A percentile compares a stretch with the other conserved stretches of the same genome.
phyloP scores from a whole-genome alignment of 73 alveolate genomes.

The Tetrahymena borealis region DNA sequence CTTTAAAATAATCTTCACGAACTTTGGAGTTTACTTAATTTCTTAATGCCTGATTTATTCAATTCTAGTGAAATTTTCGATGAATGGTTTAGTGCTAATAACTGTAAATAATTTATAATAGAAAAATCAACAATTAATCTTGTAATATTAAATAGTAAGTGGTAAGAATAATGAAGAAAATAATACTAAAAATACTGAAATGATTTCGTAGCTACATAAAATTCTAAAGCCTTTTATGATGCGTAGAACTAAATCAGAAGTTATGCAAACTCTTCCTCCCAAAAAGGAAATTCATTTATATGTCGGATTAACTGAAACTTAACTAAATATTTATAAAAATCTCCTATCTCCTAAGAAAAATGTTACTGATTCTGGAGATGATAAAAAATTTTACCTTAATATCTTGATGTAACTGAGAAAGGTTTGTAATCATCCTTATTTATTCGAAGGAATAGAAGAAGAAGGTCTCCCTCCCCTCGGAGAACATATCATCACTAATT shows the following conservation, averaged over 20 bases:
- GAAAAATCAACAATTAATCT: background rate
- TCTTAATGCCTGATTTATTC: constrained; percentile 94
- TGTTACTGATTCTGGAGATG: constrained; percentile 58
- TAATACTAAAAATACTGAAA: constrained; percentile 85
- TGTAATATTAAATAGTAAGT: constrained; percentile 32
- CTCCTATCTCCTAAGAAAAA: constrained; percentile 18
- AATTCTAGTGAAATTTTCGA: constrained; percentile 79
- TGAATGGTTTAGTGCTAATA: constrained; percentile 76
- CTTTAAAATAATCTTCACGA: constrained; percentile 95
- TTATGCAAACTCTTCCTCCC: constrained; percentile 92
- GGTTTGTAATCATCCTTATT: constrained; percentile 87
- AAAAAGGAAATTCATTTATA: constrained; percentile 86
- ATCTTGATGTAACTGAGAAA: constrained; percentile 92
- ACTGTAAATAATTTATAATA: background rate
- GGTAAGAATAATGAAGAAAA: constrained; percentile 61
- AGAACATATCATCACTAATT: constrained; percentile 75
- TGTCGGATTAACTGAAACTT: constrained; percentile 79
- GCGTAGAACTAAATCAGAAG: constrained; percentile 96
- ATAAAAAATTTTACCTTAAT: constrained; percentile 75
- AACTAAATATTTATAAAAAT: constrained; percentile 73
- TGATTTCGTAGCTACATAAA: constrained; percentile 85
- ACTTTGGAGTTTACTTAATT: constrained; percentile 94
- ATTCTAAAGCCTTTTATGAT: constrained; percentile 91
- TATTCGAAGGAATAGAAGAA: constrained; percentile 88
- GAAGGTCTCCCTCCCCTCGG: constrained; percentile 59